Base-by-base conservation (phyloP, 1,139 yeast genomes). In the Meyerozyma sp. region DNA sequence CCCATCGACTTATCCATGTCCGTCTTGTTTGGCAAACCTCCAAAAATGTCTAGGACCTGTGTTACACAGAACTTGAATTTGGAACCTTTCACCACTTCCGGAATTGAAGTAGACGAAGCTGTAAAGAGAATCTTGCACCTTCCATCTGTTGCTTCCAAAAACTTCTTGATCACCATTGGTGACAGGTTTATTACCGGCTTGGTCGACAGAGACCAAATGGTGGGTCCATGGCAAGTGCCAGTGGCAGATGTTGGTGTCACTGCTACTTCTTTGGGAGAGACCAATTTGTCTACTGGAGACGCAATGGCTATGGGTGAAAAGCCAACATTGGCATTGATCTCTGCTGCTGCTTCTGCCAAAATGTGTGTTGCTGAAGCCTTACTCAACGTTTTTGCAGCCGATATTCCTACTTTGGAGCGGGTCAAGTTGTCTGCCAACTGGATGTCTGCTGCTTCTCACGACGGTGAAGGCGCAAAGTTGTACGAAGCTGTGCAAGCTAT, bases 191-290 rank as follows among this genome's bases (percentile, higher is more conserved):
- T 94, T 48, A 93, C 98, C 36, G 99, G 99, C 40, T 78, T 94
- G 55, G 87, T 93, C 49, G 98, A 95, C 58, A 84, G 98, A 62
- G 99, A 94, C 63, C 99, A 94, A 71, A 85, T 91, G 85, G 98
- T 94, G 48, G 99, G 99, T 39, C 98, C 98, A 59, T 94, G 98
- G 98, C 99, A 94, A 74, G 91, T 86, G 5, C 98, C 99, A 38
- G 98, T 94, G 21, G 94, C 98, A n/a, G 98, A 94, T 63, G 97
- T 90, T 46, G 98, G 96, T 65, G 97, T 93, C 44, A 91, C 98
- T 16, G 84, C 88, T 47, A 84, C 98, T 0, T 87, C 97, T 2
- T 76, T 89, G 44, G 97, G 95, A 55, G 85, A 82, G 43, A 72
- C 75, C 7, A 67, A 86, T 42, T 66, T 84, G 48, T 56, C 69